These are phyloP conservation scores for Albugo laibachii DNA, from an alignment of 352 stramenopile species.

Conservation along the genomic window DNA sequence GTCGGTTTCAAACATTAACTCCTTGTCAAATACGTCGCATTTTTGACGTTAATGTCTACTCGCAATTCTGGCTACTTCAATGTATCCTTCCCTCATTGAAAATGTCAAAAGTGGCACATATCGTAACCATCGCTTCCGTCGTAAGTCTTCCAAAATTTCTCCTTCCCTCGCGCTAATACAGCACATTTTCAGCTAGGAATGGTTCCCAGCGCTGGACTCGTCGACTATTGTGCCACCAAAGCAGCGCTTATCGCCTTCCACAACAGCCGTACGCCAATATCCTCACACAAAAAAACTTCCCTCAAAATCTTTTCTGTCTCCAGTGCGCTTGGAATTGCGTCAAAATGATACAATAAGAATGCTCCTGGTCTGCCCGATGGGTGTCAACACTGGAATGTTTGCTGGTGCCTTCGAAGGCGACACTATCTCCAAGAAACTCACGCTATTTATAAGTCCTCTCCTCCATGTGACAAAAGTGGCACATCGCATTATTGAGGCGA, in stretches of 20 bases:
- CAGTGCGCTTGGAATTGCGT: slow-evolving; percentile 62
- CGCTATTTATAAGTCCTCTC: slow-evolving; percentile 24
- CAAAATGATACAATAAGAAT: slow-evolving; percentile 37
- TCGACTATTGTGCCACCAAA: slow-evolving; percentile 67
- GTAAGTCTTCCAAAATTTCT: slow-evolving; percentile 8
- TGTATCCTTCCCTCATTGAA: slow-evolving; percentile 43
- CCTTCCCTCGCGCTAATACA: not conserved
- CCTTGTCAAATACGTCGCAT: slow-evolving; percentile 23
- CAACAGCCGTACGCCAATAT: slow-evolving; percentile 25
- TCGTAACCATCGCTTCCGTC: slow-evolving; percentile 62
- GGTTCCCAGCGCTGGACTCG: slow-evolving; percentile 29
- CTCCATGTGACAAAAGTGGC: slow-evolving; percentile 26
- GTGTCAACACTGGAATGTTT: slow-evolving; percentile 67
- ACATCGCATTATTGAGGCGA: slow-evolving; percentile 27
- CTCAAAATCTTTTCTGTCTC: not conserved
- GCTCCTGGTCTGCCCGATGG: slow-evolving; percentile 52
- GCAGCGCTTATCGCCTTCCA: slow-evolving; percentile 52
- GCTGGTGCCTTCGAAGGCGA: slow-evolving; percentile 20
- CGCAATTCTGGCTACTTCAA: slow-evolving; percentile 58
- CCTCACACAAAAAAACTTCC: not conserved
- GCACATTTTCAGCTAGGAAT: slow-evolving; percentile 54
- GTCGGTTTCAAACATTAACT: slow-evolving; percentile 18
- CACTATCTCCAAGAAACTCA: slow-evolving; percentile 17
- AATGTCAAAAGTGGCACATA: slow-evolving; percentile 17
- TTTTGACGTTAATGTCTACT: slow-evolving; percentile 38